Base-by-base conservation (phyloP, 305 asterid species). In the Solanum chacoense region DNA sequence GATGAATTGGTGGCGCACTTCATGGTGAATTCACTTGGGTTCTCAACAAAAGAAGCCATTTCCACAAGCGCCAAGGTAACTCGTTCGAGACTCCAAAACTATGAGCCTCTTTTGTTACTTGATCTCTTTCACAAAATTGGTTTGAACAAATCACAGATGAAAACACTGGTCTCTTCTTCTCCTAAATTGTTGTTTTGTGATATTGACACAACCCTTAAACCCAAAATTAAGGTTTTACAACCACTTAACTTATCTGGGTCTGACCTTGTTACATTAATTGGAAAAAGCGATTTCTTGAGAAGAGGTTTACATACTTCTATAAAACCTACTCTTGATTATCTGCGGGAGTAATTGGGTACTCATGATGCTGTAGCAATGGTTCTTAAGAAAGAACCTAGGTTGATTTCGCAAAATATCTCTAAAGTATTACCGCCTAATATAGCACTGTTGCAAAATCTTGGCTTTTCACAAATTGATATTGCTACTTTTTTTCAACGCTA, bases 281-380 rank as follows among this genome's bases (percentile, higher is more conserved):
- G 0, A 6, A 71, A 36, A 86, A 38, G 40, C 6, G 45, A 38
- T 65, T 88, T 80, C 37, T 88, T 34, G 13, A 18, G 12, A 29
- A 76, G 87, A 42, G 88, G 88, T 9, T 45, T 76, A 72, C 80
- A 90, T 28, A 28, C 74, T 37, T 35, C 88, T 13, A 71, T 89
- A 22, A 42, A 34, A 34, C 50, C 76, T 2, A 50, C 32, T 8
- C 18, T 90, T 18, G 87, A 78, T 24, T 89, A 38, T 84, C 55
- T 87, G 16, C 71, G 71, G 18, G n/a, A 28, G 31, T 35, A 29
- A 29, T 76, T 90, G 78, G 88, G 89, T 11, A 63, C 28, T 84
- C n/a, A 89, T 16, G 91, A 87, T 67, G 50, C 36, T 32, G 88
- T 89, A 59, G 40, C 18, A 20, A 73, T 8, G 65, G 37, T 29